Base-by-base conservation (phyloP, 495 filamentous ascomycete species). In the Articulospora tetracladia region DNA sequence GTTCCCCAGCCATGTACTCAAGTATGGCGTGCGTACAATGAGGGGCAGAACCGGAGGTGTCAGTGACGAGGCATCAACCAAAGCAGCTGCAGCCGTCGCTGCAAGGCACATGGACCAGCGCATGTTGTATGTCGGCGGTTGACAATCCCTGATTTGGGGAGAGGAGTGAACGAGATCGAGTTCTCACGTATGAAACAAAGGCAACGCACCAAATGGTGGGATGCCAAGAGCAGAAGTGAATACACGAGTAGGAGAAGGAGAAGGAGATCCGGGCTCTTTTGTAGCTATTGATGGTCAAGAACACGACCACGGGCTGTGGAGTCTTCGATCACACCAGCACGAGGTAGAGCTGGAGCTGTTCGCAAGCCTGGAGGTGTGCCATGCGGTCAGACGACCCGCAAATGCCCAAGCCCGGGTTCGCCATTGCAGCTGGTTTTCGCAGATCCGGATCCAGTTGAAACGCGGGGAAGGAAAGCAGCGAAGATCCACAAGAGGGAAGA, bases 21-120 rank as follows among this genome's bases (percentile, higher is more conserved):
- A 76, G 70, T 98, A 98, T 19, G 93, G 93, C 68, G 90, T 97
- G 26, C 93, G 86, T 30, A 98, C 93, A 61, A 89, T 85, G 68
- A 98, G 77, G 10, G 93, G 93, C 44, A 98, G 74, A 6, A 95
- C 90, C 0, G 91, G 90, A 24, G 93, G 93, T 0, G 85, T 91
- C 32, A 83, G 72, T 3, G 75, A 78, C 41, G 80, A 82, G 39
- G 77, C 77, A 57, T 73, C 55, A 54, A 67, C 70, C 60, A 72
- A 54, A 36, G 68, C 63, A 27, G 72, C 49, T 59, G 70, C 71
- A 69, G 71, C 69, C 64, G 79, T 65, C 59, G 71, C 73, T 54
- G 71, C 55, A 56, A 77, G 12, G 41, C 63, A 56, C 55, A 57
- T 55, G 36, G 60, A 56, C 63, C 66, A 66, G 63, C 66, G 66